Evolutionary conservation across 1,284 basidiomycete genomes (phyloP).

Genomic region (Moesziomyces globuligerus): DNA sequence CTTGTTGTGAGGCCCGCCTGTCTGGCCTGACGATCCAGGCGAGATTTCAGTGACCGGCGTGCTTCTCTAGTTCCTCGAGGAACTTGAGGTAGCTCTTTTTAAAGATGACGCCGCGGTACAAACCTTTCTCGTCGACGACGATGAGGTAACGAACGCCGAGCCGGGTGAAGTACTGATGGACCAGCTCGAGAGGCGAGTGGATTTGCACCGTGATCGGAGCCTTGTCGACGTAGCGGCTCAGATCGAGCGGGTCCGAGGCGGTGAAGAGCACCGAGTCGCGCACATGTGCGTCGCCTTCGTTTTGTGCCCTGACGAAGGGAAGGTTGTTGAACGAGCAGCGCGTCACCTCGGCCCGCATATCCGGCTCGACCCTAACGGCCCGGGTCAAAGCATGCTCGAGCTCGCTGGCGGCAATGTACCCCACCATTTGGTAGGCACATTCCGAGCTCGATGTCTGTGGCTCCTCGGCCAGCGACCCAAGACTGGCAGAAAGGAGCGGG

Average conservation of each 20-base stretch:
- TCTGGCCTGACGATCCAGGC: too few species aligned
- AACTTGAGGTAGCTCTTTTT: constrained; percentile 75
- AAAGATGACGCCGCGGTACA: constrained; percentile 88
- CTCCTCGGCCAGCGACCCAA: constrained; percentile 23
- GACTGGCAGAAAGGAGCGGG: constrained; percentile 18
- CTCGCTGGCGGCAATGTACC: constrained; percentile 90
- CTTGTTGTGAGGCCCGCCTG: too few species aligned
- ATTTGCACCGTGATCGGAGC: constrained; percentile 84
- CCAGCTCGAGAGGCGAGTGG: constrained; percentile 85
- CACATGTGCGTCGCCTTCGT: constrained; percentile 27
- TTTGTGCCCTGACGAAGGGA: constrained; percentile 34
- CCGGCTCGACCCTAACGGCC: constrained; percentile 14
- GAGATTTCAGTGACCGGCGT: constrained; percentile 11
- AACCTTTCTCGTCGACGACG: constrained; percentile 81
- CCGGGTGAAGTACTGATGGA: constrained; percentile 74
- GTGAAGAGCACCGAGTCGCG: constrained; percentile 45
- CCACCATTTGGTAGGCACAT: constrained; percentile 75
- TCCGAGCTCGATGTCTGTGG: constrained; percentile 66
- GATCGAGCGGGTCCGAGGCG: constrained; percentile 73
- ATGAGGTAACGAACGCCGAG: constrained; percentile 69
- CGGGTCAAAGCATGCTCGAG: constrained; percentile 79
- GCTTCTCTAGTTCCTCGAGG: constrained; percentile 32
- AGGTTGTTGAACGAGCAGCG: constrained; percentile 49
- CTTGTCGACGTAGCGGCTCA: constrained; percentile 89
- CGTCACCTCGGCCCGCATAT: constrained; percentile 10